Evolutionary conservation across 768 basidiomycete genomes (phyloP).

Genomic region (Podaxis sp.): DNA sequence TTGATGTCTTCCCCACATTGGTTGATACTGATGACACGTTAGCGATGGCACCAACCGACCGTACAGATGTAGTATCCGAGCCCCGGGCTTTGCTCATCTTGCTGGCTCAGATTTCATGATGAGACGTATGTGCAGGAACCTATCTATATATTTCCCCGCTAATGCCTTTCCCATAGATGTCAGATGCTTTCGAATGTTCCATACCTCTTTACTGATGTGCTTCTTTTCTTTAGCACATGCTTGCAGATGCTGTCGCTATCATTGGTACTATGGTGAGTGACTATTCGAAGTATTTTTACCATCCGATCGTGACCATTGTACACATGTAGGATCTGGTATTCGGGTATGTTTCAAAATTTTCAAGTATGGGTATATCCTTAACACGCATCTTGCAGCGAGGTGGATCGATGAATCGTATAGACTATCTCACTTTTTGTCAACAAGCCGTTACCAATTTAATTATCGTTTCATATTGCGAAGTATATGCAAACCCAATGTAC

Average conservation of each 20-base stretch:
- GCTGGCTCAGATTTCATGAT: constrained; percentile 98
- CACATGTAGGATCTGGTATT: constrained; percentile 79
- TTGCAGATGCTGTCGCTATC: constrained; percentile 94
- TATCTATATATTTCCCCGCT: constrained; percentile 16
- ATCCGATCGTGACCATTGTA: constrained; percentile 1
- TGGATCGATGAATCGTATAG: constrained; percentile 31
- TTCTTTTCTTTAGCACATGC: constrained; percentile 62
- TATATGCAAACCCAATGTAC: not conserved
- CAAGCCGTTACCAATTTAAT: constrained; percentile 3
- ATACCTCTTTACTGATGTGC: constrained; percentile 22
- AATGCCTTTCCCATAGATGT: constrained; percentile 38
- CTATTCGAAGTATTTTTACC: constrained; percentile 9
- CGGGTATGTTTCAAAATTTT: constrained; percentile 58
- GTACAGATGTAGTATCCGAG: constrained; percentile 96
- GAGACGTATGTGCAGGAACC: constrained; percentile 61
- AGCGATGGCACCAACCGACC: constrained; percentile 95
- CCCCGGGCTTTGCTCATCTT: constrained; percentile 94
- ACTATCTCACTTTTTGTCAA: not conserved
- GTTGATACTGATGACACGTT: constrained; percentile 7
- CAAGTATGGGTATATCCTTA: constrained; percentile 1
- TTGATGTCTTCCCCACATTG: not conserved
- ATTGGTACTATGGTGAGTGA: constrained; percentile 92
- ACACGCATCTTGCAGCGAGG: constrained; percentile 31
- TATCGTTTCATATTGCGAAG: not conserved
- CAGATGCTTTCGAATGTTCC: constrained; percentile 23